A percentile compares a stretch with the other conserved stretches of the same genome.
phyloP scores from a whole-genome alignment of 1,284 basidiomycete genomes.

The Mycosarcoma mackinlayi region DNA sequence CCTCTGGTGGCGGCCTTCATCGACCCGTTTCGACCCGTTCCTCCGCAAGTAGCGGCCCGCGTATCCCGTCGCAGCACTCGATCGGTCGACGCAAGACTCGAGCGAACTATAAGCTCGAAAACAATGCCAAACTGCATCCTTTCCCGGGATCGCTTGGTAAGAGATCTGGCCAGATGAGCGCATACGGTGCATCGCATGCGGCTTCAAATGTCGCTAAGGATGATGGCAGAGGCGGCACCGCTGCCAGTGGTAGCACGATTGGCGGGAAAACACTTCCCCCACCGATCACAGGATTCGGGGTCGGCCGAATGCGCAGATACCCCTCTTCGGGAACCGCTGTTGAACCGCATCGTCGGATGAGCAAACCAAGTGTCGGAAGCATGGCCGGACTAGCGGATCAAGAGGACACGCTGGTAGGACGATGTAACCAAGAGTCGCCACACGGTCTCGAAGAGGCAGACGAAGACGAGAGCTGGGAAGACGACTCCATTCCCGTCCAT shows the following conservation, averaged over 20 bases:
- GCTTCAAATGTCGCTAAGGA: background rate
- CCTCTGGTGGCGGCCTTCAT: conserved; percentile 3
- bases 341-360: background rate
- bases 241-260: background rate
- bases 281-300: conserved; percentile 27
- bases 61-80: conserved; percentile 23
- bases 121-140: conserved; percentile 42
- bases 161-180: background rate
- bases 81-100: conserved; percentile 20
- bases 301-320: conserved; percentile 22
- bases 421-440: background rate
- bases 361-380: too few species aligned
- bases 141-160: conserved; percentile 27
- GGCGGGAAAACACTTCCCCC: conserved; percentile 12
- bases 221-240: background rate
- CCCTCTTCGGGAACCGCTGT: background rate
- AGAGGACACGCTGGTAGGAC: background rate
- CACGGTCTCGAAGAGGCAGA: background rate
- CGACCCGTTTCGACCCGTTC: conserved; percentile 7
- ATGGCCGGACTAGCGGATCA: too few species aligned
- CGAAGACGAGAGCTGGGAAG: conserved; percentile 30
- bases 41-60: background rate
- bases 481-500: conserved; percentile 1
- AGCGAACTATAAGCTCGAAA: conserved; percentile 35
- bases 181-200: background rate